Percentiles rank a stretch among this genome's conserved stretches.
Evolutionary conservation across 1,284 basidiomycete genomes (phyloP).

Genomic region (Neolentinus lepideus): DNA sequence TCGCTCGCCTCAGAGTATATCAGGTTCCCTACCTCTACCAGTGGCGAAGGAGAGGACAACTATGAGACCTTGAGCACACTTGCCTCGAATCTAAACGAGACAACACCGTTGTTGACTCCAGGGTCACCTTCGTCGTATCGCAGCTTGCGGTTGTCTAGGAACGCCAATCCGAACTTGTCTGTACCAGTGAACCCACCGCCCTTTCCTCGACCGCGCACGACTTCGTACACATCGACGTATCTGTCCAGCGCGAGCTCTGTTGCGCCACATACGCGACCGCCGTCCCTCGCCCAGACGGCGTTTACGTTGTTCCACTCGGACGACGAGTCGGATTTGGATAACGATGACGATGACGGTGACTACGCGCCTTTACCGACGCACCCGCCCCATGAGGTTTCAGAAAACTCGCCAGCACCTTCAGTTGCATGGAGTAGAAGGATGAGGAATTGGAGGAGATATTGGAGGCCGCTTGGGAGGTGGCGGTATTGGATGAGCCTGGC

Average conservation of each 20-base stretch:
- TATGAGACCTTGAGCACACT: no score
- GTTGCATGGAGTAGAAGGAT: not conserved
- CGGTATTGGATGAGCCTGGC: conserved; percentile 58
- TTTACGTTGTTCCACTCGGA: not conserved
- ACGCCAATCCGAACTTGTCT: not conserved
- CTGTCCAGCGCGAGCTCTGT: not conserved
- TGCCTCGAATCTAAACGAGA: no score
- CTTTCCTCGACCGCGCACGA: not conserved
- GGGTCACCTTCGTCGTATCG: no score
- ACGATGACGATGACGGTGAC: not conserved
- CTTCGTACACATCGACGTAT: not conserved
- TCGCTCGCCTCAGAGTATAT: not conserved
- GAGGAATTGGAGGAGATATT: conserved; percentile 43
- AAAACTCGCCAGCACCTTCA: not conserved
- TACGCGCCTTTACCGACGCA: not conserved
- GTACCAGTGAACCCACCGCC: not conserved
- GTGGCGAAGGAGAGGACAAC: not conserved
- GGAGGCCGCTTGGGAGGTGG: conserved; percentile 44
- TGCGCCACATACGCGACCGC: not conserved
- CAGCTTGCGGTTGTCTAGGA: no score
- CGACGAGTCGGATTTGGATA: not conserved
- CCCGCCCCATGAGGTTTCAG: not conserved
- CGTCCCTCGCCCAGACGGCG: not conserved
- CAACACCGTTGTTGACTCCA: no score
- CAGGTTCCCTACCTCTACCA: not conserved